Base-by-base conservation (phyloP, 208 protist genomes). In the Trypanosoma theileri region DNA sequence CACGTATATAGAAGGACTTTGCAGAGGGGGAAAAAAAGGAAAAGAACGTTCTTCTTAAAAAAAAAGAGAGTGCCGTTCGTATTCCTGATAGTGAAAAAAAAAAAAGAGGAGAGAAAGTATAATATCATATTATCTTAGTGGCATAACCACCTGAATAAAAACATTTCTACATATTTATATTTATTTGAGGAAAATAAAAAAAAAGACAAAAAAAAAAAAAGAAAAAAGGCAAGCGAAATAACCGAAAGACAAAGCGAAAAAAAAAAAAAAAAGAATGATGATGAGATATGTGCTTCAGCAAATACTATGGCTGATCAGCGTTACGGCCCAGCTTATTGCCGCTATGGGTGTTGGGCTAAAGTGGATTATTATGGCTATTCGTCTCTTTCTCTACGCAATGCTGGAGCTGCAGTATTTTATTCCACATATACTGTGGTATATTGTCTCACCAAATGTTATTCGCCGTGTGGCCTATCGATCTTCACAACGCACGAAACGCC, bases 271-370 rank as follows among this genome's bases (percentile, higher is more conserved):
- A 46, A 73, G 40, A 54, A 53, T 26, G 3, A 84, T 81, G 59
- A 48, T 89, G 50, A 41, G 73, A 26, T 84, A 91, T 74, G 75
- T 81, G 35, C 57, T 84, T 45, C 52, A 82, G 56, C 85, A 94
- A 73, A 62, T 82, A 50, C 61, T 90, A 56, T 94, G 89, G 89
- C 61, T 91, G 66, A 59, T 82, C 4, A 75, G 63, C 13, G 65
- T 74, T 10, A 68, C 62, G 4, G 66, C 73, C 14, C 77, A 86
- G 63, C 89, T 94, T 21, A 70, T 92, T 26, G 75, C 75, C 3
- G 70, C 82, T n/a, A 92, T 95, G 86, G 89, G 89, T 19, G 45
- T 89, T n/a, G 89, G 89, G 17, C 19, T 89, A 3, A 85, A 85
- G 60, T 95, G 89, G 89, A 62, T 95, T 21, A 59, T 80, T 62